Evolutionary conservation across 2,329 filamentous ascomycete genomes (phyloP), one percentile per base, ranked within the genome.

Genomic region (Thermoascus crustaceus): DNA sequence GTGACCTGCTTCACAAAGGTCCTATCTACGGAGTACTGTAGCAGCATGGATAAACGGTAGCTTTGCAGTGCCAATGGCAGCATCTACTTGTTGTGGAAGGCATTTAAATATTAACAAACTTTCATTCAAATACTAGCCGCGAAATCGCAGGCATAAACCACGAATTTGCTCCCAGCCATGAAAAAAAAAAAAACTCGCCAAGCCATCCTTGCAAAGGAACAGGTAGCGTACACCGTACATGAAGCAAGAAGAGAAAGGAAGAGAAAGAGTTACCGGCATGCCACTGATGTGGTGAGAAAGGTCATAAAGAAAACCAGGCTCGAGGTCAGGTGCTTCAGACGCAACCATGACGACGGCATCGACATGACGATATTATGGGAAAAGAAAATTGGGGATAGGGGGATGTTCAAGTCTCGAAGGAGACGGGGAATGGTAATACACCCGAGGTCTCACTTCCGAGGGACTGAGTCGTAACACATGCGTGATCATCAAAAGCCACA

Each of bases 141-240:
- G 26, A 29, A 16, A 29, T 17, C 13, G 26, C 26, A 29, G 26
- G 39, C 37, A 48, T 40, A 44, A 49, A 50, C 40, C 49, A 48
- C 48, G 41, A 44, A 17, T 29, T 24, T 29, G 26, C 14, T 17
- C 26, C 26, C 26, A 13, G 14, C 26, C 26, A 29, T 13, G 50
- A 38, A 51, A 48, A 32, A 44, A 48, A 43, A 42, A 29, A 13
- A 29, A 29, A 10, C 18, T 29, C 26, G 26, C 26, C 26, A 16
- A 29, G 16, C 26, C 26, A 17, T 29, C 26, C 26, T 29, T 29
- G 26, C 16, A 10, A 17, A 43, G 45, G 46, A 43, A 50, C 49
- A 53, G 32, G 41, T 53, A 51, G 48, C 44, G 47, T 24, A 32
- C 14, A 32, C 26, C 44, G 47, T 24, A 32, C 14, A 32, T 31